phyloP scores from a whole-genome alignment of 2,329 filamentous ascomycete species.

The Ophidiomyces ophidiicola region DNA sequence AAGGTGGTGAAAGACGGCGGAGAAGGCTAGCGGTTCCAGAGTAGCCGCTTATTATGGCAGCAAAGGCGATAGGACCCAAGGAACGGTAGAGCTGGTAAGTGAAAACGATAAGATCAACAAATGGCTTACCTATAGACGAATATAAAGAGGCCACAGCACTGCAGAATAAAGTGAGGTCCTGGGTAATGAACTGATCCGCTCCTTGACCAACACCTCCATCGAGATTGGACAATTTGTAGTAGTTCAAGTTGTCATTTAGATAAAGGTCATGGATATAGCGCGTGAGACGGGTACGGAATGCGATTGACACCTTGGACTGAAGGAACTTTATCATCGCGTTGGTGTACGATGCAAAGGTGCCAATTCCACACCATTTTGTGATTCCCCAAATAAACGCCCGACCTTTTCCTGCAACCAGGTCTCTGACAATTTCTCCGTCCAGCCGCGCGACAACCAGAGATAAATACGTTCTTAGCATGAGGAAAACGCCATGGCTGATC shows the following conservation, averaged over 20 bases:
- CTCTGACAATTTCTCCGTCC: conserved; percentile 90
- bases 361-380: conserved; percentile 87
- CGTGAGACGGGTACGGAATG: conserved; percentile 87
- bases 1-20: conserved; percentile 78
- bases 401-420: conserved; percentile 89
- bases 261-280: conserved; percentile 96
- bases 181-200: conserved; percentile 93
- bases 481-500: conserved; percentile 74
- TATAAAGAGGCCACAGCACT: conserved; percentile 83
- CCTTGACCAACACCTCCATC: conserved; percentile 87
- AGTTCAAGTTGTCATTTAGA: conserved; percentile 85
- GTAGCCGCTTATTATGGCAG: conserved; percentile 81
- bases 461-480: conserved; percentile 85
- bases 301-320: conserved; percentile 95
- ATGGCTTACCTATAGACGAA: conserved; percentile 91
- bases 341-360: conserved; percentile 86
- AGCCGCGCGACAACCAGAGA: conserved; percentile 84
- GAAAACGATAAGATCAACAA: conserved; percentile 95
- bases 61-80: conserved; percentile 74
- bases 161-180: conserved; percentile 92
- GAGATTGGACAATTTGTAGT: conserved; percentile 86
- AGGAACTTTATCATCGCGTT: conserved; percentile 99
- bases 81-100: conserved; percentile 94
- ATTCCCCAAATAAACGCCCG: conserved; percentile 80
- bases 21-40: conserved; percentile 86